phyloP scores from a whole-genome alignment of 371 early-diverging fungal species.

The Rhizomucor pusillus region DNA sequence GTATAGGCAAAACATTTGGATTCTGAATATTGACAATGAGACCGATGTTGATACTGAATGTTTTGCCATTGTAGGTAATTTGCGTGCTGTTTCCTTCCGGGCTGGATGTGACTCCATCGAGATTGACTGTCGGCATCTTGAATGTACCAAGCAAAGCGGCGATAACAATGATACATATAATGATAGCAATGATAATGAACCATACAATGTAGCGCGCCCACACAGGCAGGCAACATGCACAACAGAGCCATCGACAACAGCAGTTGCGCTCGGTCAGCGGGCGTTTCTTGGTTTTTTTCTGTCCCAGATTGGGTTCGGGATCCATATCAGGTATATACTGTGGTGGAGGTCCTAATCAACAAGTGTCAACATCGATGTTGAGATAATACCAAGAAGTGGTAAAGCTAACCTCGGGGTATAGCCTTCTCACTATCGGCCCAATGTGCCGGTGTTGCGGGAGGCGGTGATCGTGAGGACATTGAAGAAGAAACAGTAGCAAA shows the following conservation, averaged over 20 bases:
- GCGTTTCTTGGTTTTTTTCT: neutral
- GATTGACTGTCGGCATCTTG: slow-evolving; percentile 32
- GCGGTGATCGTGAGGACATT: neutral
- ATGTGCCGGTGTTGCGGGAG: neutral
- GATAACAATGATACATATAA: slow-evolving; percentile 35
- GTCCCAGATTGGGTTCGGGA: neutral
- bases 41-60: slow-evolving; percentile 36
- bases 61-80: slow-evolving; percentile 19
- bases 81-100: slow-evolving; percentile 21
- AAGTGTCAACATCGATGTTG: too few relatives aligned
- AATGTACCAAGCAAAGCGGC: slow-evolving; percentile 34
- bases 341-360: neutral
- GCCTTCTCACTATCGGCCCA: neutral
- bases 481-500: neutral
- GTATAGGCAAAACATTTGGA: slow-evolving; percentile 34
- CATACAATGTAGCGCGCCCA: slow-evolving; percentile 41
- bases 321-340: slow-evolving; percentile 1
- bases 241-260: slow-evolving; percentile 37
- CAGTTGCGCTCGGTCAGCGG: slow-evolving; percentile 21
- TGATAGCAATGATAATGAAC: slow-evolving; percentile 37
- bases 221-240: slow-evolving; percentile 42
- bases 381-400: too few relatives aligned
- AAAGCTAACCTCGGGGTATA: too few relatives aligned
- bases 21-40: slow-evolving; percentile 35
- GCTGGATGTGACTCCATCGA: slow-evolving; percentile 25